Conservation (phyloP, 2,329 filamentous ascomycete genomes). For the Fusarium odoratissimum region DNA sequence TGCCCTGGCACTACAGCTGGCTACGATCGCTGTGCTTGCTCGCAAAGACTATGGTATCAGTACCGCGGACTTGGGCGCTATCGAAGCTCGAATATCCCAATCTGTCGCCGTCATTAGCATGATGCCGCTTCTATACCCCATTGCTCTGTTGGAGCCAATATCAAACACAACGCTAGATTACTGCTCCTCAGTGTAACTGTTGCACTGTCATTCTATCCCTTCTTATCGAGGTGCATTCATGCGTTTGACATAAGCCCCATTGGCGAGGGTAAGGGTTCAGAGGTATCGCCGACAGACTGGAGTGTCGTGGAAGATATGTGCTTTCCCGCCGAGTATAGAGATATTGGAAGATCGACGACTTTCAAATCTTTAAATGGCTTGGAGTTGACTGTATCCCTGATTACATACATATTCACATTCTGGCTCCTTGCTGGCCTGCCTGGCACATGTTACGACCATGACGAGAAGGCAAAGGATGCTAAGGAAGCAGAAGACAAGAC, state of each 20-base stretch:
- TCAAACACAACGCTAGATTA: constrained; percentile 17
- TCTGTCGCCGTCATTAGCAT: constrained; percentile 38
- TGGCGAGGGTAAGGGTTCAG: constrained; percentile 11
- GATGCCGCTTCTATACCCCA: constrained; percentile 39
- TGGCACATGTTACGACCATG: not conserved
- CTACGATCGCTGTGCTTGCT: constrained; percentile 34
- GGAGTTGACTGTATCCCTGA: constrained; percentile 15
- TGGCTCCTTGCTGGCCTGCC: constrained; percentile 29
- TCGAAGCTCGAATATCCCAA: constrained; percentile 38
- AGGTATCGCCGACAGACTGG: constrained; percentile 19
- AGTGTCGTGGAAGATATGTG: constrained; percentile 19
- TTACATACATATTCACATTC: constrained; percentile 14
- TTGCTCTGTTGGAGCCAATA: constrained; percentile 26
- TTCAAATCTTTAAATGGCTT: constrained; percentile 13
- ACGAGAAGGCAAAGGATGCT: not conserved
- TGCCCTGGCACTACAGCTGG: constrained; percentile 35
- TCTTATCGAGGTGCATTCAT: constrained; percentile 42
- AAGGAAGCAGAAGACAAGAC: not conserved
- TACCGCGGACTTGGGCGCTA: constrained; percentile 35
- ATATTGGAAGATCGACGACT: not conserved
- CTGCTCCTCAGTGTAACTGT: constrained; percentile 18
- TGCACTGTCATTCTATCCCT: constrained; percentile 40
- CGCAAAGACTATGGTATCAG: constrained; percentile 43
- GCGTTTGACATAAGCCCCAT: constrained; percentile 26
- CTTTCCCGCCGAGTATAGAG: not conserved